Evolutionary conservation across 208 protist species (phyloP), one percentile per base, ranked within the genome.

Genomic region (Leishmania gerbilli): DNA sequence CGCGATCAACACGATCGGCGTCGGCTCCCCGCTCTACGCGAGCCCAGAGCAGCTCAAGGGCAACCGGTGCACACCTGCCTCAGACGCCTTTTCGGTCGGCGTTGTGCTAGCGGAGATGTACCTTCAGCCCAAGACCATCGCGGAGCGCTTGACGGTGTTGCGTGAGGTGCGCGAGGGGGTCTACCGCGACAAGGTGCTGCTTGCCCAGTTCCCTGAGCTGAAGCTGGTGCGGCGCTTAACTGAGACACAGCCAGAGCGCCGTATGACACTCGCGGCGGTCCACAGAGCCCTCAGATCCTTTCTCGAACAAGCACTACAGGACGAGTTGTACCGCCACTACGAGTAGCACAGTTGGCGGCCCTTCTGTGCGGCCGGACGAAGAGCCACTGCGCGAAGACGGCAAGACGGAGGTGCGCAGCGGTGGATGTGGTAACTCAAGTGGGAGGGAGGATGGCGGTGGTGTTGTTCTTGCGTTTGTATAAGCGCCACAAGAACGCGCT

Each of bases 11-110:
- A 98, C 95, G 3, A 67, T 88, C 13, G 95, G 95, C 9, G 89
- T 92, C n/a, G 95, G 95, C 82, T 96, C 95, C 0, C 92, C 95
- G 7, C 86, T 98, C 64, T 98, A 98, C 86, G 90, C 92, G 2
- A 96, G 92, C 74, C 95, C 95, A 13, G 95, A 98, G 90, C 95
- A 98, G 83, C 83, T 96, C 11, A 79, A 84, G 9, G 93, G 93
- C 8, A 81, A 84, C 19, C 56, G 89, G 2, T 94, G 89, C 80
- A 95, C 90, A 3, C 49, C 87, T 24, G 87, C 88, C 60, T 91
- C 93, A 0, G 95, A 98, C 75, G 86, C 83, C 17, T 98, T 92
- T 75, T 89, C 93, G 0, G 45, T 91, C 19, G 95, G 91, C n/a
- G 83, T 98, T 2, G 71, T 98, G 47, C 74, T 96, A 42, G 90